Evolutionary conservation across 2,329 filamentous ascomycete species (phyloP), one percentile per base, ranked within the genome.

Genomic region (Monosporascus cannonballus): DNA sequence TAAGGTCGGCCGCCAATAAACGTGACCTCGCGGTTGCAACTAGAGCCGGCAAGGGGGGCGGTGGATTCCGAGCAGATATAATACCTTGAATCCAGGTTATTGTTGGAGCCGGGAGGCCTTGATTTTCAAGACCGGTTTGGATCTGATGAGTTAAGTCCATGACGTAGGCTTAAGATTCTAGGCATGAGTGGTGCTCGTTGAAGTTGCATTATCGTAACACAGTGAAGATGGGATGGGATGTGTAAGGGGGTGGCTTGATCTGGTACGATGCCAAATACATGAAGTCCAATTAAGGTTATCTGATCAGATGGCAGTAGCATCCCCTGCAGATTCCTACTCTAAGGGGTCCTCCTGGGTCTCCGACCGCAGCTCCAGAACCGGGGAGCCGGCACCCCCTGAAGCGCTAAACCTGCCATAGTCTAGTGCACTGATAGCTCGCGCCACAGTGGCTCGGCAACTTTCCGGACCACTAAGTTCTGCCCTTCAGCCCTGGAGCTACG

Each of bases 1-100:
- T 86, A 57, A 97, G 81, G 71, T 96, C 89, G 38, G 86, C 81
- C 30, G 86, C 81, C 5, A 96, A 80, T 11, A 97, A 76, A 51
- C 90, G 90, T 60, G 91, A 87, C 59, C 88, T 84, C 38, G 88
- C 88, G 2, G 91, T 94, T 56, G 90, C 89, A 52, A 88, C 76
- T 20, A 96, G 77, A 4, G 87, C 86, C 27, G 84, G 80, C 1
- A 91, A 70, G 0, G 89, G 85, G 1, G 82, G 84, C 17, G 76
- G 74, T 45, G 73, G 79, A 67, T 60, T 79, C 70, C 69, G 79
- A 17, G 78, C 74, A 9, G 79, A 70, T 54, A 87, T 67, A 65
- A 93, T 83, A 52, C 71, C 72, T 53, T 76, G 74, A 27, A 94
- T 78, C 82, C 88, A 93, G 53, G 78, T 58, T 37, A 66, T 52